phyloP scores from a whole-genome alignment of 192 early-diverging fungal species.

The Backusella westeae region DNA sequence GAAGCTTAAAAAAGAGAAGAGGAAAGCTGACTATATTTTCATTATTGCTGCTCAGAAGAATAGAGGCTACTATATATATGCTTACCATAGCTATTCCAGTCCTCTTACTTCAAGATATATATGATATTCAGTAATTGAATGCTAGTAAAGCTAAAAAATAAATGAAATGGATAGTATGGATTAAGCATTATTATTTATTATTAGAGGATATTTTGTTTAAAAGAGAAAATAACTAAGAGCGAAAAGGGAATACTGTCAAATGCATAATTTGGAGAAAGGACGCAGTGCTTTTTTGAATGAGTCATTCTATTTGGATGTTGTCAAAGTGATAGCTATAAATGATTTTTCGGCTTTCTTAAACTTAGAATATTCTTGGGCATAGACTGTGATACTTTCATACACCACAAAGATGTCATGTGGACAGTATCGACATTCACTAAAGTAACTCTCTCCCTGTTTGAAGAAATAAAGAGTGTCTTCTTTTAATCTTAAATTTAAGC shows the following conservation, averaged over 20 bases:
- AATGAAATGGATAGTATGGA: neutral
- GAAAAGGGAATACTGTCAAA: neutral
- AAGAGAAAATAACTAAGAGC: too few relatives aligned
- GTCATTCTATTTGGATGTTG: neutral
- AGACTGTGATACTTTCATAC: neutral
- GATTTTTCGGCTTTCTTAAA: neutral
- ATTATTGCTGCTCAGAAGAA: neutral
- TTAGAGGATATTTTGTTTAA: too few relatives aligned
- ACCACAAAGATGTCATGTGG: neutral
- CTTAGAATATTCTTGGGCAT: neutral
- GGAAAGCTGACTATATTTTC: neutral
- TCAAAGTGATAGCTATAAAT: neutral
- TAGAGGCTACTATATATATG: neutral
- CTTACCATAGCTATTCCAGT: neutral
- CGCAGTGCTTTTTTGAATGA: neutral
- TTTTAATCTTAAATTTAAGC: neutral
- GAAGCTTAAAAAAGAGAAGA: neutral
- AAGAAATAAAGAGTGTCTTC: neutral
- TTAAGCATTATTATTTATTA: neutral
- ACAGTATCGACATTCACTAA: neutral
- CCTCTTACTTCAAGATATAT: neutral
- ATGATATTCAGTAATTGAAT: neutral
- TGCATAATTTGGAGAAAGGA: neutral
- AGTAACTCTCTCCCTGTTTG: neutral
- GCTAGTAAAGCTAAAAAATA: neutral